phyloP scores from a whole-genome alignment of 768 basidiomycete genomes.

The Coprinellus aureogranulatus region DNA sequence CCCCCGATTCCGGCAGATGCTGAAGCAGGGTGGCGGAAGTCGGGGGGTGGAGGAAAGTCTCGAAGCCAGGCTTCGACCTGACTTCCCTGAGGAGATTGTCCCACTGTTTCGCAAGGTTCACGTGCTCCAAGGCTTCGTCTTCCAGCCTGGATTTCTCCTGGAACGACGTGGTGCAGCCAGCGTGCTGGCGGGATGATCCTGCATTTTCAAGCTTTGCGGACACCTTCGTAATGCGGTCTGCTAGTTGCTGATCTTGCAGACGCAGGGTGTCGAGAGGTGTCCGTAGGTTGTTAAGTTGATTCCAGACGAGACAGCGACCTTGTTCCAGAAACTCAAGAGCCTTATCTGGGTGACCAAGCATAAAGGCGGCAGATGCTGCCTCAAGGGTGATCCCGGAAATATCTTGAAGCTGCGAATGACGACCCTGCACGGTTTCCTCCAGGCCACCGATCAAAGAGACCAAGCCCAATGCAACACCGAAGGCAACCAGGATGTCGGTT shows the following conservation, averaged over 20 bases:
- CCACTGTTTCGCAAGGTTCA: background rate
- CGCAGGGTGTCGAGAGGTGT: constrained; percentile 13
- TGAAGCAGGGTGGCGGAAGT: constrained; percentile 4
- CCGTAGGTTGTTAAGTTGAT: constrained; percentile 12
- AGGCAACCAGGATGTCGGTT: background rate
- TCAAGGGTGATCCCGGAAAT: background rate
- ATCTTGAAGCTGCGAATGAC: background rate
- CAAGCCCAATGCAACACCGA: background rate
- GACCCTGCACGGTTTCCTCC: constrained; percentile 3
- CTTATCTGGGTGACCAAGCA: constrained; percentile 13
- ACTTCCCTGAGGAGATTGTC: constrained; percentile 1
- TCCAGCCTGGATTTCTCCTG: background rate
- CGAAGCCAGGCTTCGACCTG: constrained; percentile 13
- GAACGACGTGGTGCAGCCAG: background rate
- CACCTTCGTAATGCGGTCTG: constrained; percentile 12
- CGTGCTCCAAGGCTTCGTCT: background rate
- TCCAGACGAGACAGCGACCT: constrained; percentile 18
- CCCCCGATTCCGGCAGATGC: constrained; percentile 14
- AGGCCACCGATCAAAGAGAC: constrained; percentile 5
- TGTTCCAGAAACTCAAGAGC: constrained; percentile 34
- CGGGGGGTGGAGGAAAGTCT: constrained; percentile 19
- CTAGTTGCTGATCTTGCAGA: constrained; percentile 6
- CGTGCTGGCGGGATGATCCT: background rate
- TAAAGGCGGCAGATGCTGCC: constrained; percentile 26
- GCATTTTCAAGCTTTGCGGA: constrained; percentile 11